These are phyloP conservation scores for Rhizophora apiculata DNA, from an alignment of 345 rosid species.

Conservation along the genomic window DNA sequence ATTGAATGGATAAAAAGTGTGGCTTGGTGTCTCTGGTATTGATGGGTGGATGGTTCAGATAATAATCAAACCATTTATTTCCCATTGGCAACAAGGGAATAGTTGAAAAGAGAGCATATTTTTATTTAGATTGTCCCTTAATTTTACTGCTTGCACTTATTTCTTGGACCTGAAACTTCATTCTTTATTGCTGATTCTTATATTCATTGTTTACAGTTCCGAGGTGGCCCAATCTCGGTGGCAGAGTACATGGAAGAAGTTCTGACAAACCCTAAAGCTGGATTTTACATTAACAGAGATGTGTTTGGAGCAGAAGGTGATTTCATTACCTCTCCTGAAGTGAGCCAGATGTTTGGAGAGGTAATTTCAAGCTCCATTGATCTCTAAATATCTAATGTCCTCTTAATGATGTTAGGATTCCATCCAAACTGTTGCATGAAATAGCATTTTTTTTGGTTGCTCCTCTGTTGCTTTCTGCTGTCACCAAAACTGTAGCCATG, in stretches of 20 bases:
- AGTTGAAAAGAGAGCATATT: background rate
- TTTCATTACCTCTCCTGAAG: constrained; percentile 97
- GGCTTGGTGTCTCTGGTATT: background rate
- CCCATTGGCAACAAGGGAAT: background rate
- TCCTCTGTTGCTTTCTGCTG: background rate
- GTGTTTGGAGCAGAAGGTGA: constrained; percentile 93
- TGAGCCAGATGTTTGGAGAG: constrained; percentile 97
- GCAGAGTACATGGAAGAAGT: constrained; percentile 98
- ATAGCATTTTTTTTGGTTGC: background rate
- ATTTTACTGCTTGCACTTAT: background rate
- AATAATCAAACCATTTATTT: background rate
- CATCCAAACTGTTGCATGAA: background rate
- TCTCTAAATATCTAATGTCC: constrained; percentile 3
- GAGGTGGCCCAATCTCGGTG: constrained; percentile 88
- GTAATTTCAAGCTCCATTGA: constrained; percentile 28
- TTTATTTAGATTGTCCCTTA: background rate
- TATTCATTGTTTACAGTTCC: constrained; percentile 47
- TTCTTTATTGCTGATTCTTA: background rate
- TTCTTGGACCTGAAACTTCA: constrained; percentile 5
- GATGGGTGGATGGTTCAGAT: background rate
- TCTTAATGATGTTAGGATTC: background rate
- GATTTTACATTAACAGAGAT: constrained; percentile 84
- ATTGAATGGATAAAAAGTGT: background rate
- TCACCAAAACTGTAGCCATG: background rate
- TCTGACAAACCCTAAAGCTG: constrained; percentile 83